Percentiles rank a stretch among this genome's conserved stretches.
phyloP scores from a whole-genome alignment of 441 rosid species.

The Bruguiera hainesii region DNA sequence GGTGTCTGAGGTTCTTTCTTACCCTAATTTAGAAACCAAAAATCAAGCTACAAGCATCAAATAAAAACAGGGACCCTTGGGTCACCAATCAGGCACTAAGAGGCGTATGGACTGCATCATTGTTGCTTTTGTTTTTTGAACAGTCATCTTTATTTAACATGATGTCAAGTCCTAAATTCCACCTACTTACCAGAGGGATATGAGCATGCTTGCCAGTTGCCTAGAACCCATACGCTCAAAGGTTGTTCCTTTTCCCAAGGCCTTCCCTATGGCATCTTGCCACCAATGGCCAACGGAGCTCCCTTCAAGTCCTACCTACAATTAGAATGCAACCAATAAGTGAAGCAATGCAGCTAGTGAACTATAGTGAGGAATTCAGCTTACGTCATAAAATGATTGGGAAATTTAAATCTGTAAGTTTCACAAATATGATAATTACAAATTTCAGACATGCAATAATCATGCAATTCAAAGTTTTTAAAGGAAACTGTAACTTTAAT shows the following conservation, averaged over 20 bases:
- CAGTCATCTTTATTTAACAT: neutral
- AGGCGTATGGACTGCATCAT: constrained; percentile 4
- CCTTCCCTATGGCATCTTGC: constrained; percentile 85
- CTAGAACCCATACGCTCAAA: constrained; percentile 98
- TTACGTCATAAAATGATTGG: too few species aligned
- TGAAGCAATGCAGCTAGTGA: neutral
- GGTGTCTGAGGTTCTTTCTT: constrained; percentile 77
- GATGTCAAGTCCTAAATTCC: neutral
- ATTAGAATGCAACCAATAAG: constrained; percentile 24
- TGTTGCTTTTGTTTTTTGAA: neutral
- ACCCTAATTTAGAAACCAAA: constrained; percentile 49
- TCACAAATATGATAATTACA: too few species aligned
- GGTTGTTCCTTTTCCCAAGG: constrained; percentile 65
- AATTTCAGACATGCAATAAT: too few species aligned
- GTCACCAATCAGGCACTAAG: constrained; percentile 9
- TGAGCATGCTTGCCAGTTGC: constrained; percentile 89
- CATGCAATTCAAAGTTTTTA: too few species aligned
- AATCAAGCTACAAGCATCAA: neutral
- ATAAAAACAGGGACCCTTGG: constrained; percentile 1
- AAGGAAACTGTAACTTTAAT: too few species aligned
- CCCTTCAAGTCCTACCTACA: constrained; percentile 99
- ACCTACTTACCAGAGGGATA: constrained; percentile 75
- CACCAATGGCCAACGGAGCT: constrained; percentile 92
- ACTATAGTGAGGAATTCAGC: too few species aligned
- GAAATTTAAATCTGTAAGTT: too few species aligned